Evolutionary conservation across 2,329 filamentous ascomycete genomes (phyloP).

Genomic region (Xylaria multiplex): DNA sequence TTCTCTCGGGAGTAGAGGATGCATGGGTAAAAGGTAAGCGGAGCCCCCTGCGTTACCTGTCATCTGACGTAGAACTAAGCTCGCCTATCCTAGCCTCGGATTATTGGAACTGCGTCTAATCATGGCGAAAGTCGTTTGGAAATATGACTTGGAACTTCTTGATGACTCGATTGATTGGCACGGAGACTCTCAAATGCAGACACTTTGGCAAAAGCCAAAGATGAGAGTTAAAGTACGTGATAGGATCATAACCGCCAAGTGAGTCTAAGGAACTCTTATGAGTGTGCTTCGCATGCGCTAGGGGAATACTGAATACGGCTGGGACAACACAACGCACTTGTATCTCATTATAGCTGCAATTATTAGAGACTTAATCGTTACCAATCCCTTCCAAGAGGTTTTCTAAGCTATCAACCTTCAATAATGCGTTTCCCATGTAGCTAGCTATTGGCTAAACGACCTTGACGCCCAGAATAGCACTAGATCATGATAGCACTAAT

Average conservation of each 20-base stretch:
- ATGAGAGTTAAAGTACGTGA: slow-evolving; percentile 32
- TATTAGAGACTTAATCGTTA: too few species aligned
- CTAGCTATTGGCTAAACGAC: not conserved
- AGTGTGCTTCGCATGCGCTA: not conserved
- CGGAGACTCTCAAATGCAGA: slow-evolving; percentile 40
- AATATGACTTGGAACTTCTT: slow-evolving; percentile 39
- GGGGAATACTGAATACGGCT: too few species aligned
- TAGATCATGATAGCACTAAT: slow-evolving; percentile 35
- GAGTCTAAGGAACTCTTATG: not conserved
- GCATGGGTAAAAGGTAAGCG: slow-evolving; percentile 36
- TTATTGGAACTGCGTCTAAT: slow-evolving; percentile 31
- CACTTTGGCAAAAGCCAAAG: slow-evolving; percentile 41
- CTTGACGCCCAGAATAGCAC: not conserved
- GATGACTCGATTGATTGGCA: slow-evolving; percentile 42
- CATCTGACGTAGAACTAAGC: not conserved
- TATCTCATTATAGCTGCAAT: too few species aligned
- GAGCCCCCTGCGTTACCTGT: not conserved
- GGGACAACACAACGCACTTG: too few species aligned
- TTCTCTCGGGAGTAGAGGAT: slow-evolving; percentile 30
- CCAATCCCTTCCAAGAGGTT: too few species aligned
- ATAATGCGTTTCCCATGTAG: not conserved
- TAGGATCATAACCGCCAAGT: not conserved
- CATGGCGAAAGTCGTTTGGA: slow-evolving; percentile 36
- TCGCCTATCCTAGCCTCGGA: slow-evolving; percentile 21
- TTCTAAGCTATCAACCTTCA: not conserved